These are phyloP conservation scores for Zygoascus meyerae DNA, from an alignment of 1,139 yeast genomes.

Conservation along the genomic window DNA sequence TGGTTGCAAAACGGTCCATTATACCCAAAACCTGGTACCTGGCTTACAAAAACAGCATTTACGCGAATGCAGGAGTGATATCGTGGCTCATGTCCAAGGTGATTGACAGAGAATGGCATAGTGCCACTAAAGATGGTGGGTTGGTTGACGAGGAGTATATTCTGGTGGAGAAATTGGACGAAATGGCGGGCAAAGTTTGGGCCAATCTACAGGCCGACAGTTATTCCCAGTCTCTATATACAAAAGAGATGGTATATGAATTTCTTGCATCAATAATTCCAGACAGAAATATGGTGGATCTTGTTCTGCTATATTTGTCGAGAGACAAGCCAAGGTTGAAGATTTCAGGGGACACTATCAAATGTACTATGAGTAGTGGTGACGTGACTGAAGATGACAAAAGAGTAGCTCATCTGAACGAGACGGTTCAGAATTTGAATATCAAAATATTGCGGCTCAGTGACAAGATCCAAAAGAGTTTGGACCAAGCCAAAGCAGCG, in stretches of 20 bases:
- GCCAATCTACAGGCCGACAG: conserved; percentile 16
- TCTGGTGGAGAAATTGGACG: conserved; percentile 20
- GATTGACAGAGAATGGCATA: conserved; percentile 24
- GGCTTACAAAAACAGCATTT: conserved; percentile 16
- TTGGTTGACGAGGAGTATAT: conserved; percentile 28
- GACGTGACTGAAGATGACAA: conserved; percentile 24
- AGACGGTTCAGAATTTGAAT: conserved; percentile 25
- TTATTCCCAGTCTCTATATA: conserved; percentile 25
- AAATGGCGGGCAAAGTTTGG: conserved; percentile 19
- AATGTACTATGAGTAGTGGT: conserved; percentile 10
- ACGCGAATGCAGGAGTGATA: conserved; percentile 15
- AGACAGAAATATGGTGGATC: conserved; percentile 23
- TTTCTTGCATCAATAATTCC: conserved; percentile 14
- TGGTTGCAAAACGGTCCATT: conserved; percentile 26
- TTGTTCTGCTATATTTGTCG: conserved; percentile 26
- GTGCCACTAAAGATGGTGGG: conserved; percentile 19
- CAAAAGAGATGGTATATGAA: conserved; percentile 20
- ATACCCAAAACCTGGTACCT: conserved; percentile 24
- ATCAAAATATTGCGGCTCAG: conserved; percentile 26
- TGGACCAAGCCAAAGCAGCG: conserved; percentile 20
- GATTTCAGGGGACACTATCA: conserved; percentile 20
- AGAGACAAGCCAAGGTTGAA: conserved; percentile 24
- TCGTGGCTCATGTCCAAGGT: conserved; percentile 23
- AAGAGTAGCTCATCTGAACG: conserved; percentile 29
- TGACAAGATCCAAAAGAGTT: conserved; percentile 21